Conservation (phyloP, 192 early-diverging fungal genomes). For the Neocallimastix lanati region DNA sequence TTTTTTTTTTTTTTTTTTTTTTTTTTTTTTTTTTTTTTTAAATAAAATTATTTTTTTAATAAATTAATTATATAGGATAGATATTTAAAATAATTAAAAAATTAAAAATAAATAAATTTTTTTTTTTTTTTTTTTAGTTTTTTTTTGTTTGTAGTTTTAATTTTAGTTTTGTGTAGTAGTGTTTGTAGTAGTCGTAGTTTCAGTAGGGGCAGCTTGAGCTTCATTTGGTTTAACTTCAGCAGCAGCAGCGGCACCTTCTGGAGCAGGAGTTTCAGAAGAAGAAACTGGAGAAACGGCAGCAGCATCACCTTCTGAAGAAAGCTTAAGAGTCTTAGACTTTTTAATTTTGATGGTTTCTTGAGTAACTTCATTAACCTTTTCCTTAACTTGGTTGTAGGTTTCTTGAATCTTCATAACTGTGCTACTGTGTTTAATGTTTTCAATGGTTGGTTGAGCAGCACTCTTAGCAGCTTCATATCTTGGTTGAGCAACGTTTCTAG, state of each 20-base stretch:
- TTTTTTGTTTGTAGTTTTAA: too few species aligned
- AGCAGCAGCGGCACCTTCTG: neutral
- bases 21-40: too few species aligned
- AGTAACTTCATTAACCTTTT: neutral
- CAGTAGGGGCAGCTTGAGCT: neutral
- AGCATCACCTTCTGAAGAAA: neutral
- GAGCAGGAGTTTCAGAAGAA: neutral
- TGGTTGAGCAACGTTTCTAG: neutral
- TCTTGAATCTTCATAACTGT: neutral
- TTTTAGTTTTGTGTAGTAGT: too few species aligned
- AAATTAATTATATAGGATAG: too few species aligned
- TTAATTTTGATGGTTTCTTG: neutral
- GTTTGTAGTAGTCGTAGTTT: too few species aligned
- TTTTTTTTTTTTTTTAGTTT: too few species aligned
- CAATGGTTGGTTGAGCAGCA: neutral
- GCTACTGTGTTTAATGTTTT: neutral
- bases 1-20: too few species aligned
- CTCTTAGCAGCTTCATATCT: neutral
- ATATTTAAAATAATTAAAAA: too few species aligned
- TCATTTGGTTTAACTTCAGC: neutral
- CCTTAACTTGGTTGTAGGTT: neutral
- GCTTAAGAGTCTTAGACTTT: neutral
- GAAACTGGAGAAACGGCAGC: neutral
- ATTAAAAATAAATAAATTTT: too few species aligned
- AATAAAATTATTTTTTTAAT: too few species aligned